Conservation (phyloP, 2,329 filamentous ascomycete genomes). For the Ophiocordyceps australis region DNA sequence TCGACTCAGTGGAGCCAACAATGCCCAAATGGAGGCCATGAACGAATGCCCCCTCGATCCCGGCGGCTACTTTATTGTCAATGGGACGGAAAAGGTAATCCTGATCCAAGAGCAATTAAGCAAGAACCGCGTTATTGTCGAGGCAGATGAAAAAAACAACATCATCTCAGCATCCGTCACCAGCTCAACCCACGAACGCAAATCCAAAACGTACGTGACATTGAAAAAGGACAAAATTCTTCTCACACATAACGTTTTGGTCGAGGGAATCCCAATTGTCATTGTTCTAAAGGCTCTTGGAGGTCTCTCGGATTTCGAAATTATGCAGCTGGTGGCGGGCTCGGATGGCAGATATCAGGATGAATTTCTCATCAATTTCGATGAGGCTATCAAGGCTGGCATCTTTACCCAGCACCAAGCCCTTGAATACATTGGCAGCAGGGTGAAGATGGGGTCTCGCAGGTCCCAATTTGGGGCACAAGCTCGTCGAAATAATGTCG, state of each 20-base stretch:
- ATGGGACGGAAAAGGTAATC: constrained; percentile 96
- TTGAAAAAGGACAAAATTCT: constrained; percentile 86
- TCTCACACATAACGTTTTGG: constrained; percentile 81
- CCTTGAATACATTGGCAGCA: constrained; percentile 73
- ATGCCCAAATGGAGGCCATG: constrained; percentile 75
- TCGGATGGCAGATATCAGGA: constrained; percentile 82
- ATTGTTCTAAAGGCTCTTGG: constrained; percentile 87
- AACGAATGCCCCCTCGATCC: constrained; percentile 94
- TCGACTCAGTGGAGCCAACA: constrained; percentile 64
- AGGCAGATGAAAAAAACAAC: constrained; percentile 79
- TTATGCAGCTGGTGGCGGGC: constrained; percentile 78
- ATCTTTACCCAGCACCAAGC: constrained; percentile 92
- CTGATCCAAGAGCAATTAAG: constrained; percentile 95
- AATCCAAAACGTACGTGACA: constrained; percentile 93
- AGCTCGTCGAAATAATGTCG: constrained; percentile 59
- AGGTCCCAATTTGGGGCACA: constrained; percentile 34
- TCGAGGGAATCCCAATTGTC: constrained; percentile 87
- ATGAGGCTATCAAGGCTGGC: constrained; percentile 68
- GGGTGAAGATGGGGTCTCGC: constrained; percentile 73
- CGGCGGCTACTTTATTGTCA: constrained; percentile 94
- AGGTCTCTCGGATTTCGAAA: constrained; percentile 86
- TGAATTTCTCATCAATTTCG: constrained; percentile 88
- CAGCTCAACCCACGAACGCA: constrained; percentile 91
- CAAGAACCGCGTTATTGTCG: constrained; percentile 97
- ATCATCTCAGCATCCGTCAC: constrained; percentile 92